Percentiles rank a stretch among this genome's conserved stretches.
Evolutionary conservation across 192 early-diverging fungal genomes (phyloP).

Genomic region (Rhizoclosmatium sp.): DNA sequence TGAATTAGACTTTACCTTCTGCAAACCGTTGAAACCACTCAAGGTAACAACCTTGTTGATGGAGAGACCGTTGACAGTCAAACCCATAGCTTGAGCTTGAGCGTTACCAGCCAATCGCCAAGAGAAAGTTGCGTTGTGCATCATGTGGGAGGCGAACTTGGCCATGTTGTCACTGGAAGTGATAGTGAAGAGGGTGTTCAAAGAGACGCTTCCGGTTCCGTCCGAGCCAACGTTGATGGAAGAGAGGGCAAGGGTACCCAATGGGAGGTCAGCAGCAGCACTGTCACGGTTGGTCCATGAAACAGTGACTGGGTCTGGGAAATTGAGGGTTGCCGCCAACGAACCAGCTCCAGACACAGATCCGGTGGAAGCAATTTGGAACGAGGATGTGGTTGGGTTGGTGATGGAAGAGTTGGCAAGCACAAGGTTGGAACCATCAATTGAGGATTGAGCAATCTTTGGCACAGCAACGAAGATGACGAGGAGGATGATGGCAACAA

Average conservation of each 20-base stretch:
- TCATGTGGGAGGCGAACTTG: constrained; percentile 43
- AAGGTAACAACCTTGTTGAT: constrained; percentile 15
- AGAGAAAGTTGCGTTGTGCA: constrained; percentile 25
- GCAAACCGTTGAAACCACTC: constrained; percentile 28
- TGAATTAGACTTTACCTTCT: not conserved
- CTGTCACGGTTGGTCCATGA: constrained; percentile 39
- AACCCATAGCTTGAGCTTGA: constrained; percentile 37
- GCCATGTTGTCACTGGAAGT: constrained; percentile 24
- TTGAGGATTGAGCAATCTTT: constrained; percentile 39
- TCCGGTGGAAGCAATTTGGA: constrained; percentile 34
- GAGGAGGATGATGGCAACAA: constrained; percentile 17
- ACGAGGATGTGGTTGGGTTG: constrained; percentile 28
- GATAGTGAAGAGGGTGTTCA: constrained; percentile 1
- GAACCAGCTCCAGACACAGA: constrained; percentile 36
- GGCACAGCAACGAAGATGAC: constrained; percentile 23
- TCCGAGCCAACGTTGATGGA: not conserved
- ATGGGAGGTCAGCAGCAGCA: constrained; percentile 10
- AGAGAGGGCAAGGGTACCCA: constrained; percentile 1
- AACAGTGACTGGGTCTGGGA: constrained; percentile 39
- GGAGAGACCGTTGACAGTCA: constrained; percentile 41
- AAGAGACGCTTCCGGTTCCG: constrained; percentile 5
- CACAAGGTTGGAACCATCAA: constrained; percentile 41
- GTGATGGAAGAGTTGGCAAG: constrained; percentile 37
- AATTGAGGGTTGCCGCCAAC: constrained; percentile 34
- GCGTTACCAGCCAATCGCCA: constrained; percentile 41